Percentiles rank a stretch among this genome's conserved stretches.
These are phyloP conservation scores for Diplodia mutila DNA, from an alignment of 2,329 filamentous ascomycete genomes.

Conservation along the genomic window DNA sequence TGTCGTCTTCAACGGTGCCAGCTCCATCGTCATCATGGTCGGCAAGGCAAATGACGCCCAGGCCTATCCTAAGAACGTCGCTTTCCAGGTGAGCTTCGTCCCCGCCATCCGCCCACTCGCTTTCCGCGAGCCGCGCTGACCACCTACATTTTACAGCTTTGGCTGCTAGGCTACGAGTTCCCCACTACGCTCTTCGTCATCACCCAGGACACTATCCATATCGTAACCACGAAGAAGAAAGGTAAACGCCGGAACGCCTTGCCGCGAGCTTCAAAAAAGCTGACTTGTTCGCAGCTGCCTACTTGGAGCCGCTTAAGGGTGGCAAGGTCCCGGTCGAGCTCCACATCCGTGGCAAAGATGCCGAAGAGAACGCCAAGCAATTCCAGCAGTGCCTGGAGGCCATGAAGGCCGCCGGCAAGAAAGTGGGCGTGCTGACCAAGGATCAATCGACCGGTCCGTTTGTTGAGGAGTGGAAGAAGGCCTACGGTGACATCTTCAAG, in stretches of 20 bases:
- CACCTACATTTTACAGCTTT: slow-evolving; percentile 68
- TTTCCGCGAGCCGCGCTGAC: slow-evolving; percentile 25
- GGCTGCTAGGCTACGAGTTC: slow-evolving; percentile 98
- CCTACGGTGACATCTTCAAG: slow-evolving; percentile 74
- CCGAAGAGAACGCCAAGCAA: slow-evolving; percentile 86
- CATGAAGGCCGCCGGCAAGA: slow-evolving; percentile 91
- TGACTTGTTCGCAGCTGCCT: slow-evolving; percentile 69
- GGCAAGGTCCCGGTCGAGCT: slow-evolving; percentile 93
- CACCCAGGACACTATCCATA: slow-evolving; percentile 83
- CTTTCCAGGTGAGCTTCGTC: slow-evolving; percentile 76
- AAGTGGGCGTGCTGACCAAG: slow-evolving; percentile 84
- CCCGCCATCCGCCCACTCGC: slow-evolving; percentile 4
- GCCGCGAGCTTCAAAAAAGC: slow-evolving; percentile 31
- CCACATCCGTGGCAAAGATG: slow-evolving; percentile 87
- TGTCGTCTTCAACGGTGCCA: slow-evolving; percentile 80
- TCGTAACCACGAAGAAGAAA: slow-evolving; percentile 97
- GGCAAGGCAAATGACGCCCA: slow-evolving; percentile 90
- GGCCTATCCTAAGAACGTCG: slow-evolving; percentile 93
- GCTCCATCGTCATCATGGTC: slow-evolving; percentile 87
- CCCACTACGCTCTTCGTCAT: slow-evolving; percentile 93
- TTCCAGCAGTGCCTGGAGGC: slow-evolving; percentile 81
- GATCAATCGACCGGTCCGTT: slow-evolving; percentile 86
- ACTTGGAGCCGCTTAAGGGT: slow-evolving; percentile 87
- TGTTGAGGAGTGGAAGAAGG: slow-evolving; percentile 92
- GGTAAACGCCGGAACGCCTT: slow-evolving; percentile 56